Evolutionary conservation across 2,329 filamentous ascomycete species (phyloP), one percentile per base, ranked within the genome.

Genomic region (Gnomoniopsis sp.): DNA sequence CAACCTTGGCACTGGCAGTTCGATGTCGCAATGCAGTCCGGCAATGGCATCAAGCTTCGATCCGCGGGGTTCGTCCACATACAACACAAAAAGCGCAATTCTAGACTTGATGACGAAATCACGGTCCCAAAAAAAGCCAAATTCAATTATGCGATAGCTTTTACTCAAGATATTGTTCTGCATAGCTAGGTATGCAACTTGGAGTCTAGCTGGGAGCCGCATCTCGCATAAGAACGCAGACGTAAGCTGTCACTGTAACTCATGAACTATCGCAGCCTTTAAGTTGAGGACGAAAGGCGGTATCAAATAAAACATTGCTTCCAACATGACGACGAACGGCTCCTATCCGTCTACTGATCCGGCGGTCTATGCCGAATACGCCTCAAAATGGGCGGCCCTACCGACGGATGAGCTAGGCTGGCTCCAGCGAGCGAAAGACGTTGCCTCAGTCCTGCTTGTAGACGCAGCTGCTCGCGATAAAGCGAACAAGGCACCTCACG

Each of bases 401-500:
- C 75, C 74, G 0, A 62, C 62, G 0, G 68, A 71, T n/a, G 67
- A 67, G 1, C 61, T 64, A 3, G 65, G 62, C 7, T 78, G 76
- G 76, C 58, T 78, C 6, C 66, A 75, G 59, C 68, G 76, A 21
- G 74, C 74, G 4, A 62, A 65, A 17, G 74, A 77, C 1, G 74
- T 77, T 1, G 71, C 74, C 1, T 58, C 67, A 1, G 69, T 76
- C 1, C 67, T 77, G 0, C 66, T 65, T 0, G 59, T 62, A 2
- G 74, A 77, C 49, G 74, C 71, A 21, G 68, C 65, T 0, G 52
- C 56, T 0, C 69, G 75, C 14, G 75, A 77, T 49, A 68, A 65
- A 23, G 73, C 70, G 11, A 76, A 74, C 59, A 75, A 75, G 38
- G 72, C 75, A 0, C 76, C 76, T 2, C 65, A 66, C 2, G 75